phyloP scores from a whole-genome alignment of 306 rosid species.

The Dryas alaskensis region DNA sequence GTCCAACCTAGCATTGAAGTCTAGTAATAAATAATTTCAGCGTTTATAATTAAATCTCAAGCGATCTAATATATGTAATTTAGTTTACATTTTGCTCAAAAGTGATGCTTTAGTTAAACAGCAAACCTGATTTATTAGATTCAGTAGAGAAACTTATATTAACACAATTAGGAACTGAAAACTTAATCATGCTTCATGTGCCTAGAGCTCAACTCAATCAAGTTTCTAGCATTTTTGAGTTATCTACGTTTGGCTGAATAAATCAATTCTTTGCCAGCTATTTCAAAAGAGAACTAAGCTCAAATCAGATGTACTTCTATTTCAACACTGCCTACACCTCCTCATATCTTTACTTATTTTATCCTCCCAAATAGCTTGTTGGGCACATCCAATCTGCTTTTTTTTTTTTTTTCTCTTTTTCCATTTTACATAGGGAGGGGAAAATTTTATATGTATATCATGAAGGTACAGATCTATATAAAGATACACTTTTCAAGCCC shows the following conservation, averaged over 20 bases:
- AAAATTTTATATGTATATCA: not conserved
- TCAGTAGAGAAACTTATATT: too few relatives aligned
- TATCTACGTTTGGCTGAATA: not conserved
- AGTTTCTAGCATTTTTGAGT: not conserved
- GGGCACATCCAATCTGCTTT: not conserved
- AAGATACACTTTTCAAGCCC: not conserved
- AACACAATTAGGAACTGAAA: too few relatives aligned
- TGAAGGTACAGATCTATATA: not conserved
- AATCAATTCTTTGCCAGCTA: not conserved
- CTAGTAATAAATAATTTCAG: too few relatives aligned
- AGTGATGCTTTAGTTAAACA: too few relatives aligned
- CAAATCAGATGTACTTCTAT: not conserved
- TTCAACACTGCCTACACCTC: too few relatives aligned
- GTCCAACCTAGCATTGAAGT: too few relatives aligned
- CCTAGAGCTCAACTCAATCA: not conserved
- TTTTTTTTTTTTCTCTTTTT: not conserved
- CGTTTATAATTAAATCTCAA: too few relatives aligned
- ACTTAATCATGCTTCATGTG: not conserved
- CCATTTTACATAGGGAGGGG: not conserved
- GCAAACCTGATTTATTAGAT: too few relatives aligned
- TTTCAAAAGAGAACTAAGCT: not conserved
- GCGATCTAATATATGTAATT: too few relatives aligned
- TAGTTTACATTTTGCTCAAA: too few relatives aligned
- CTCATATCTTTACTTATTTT: not conserved
- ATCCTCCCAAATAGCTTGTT: slow-evolving; percentile 1